Percentiles rank a stretch among this genome's conserved stretches.
phyloP scores from a whole-genome alignment of 192 early-diverging fungal genomes.

The Backusella tuberculispora region DNA sequence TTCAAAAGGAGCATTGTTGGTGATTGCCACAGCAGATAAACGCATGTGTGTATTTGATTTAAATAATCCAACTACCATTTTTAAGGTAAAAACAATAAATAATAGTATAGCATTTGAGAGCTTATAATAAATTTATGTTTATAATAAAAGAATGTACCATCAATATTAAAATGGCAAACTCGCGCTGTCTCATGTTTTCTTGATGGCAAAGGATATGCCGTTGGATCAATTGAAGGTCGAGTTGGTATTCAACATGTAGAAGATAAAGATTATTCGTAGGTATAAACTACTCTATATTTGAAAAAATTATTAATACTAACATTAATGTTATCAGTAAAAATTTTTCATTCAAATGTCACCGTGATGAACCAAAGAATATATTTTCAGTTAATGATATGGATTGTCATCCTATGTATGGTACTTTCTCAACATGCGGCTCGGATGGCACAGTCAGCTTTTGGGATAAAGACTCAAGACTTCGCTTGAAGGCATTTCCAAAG shows the following conservation, averaged over 20 bases:
- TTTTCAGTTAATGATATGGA: constrained; percentile 71
- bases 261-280: constrained; percentile 61
- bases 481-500: constrained; percentile 76
- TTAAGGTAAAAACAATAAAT: constrained; percentile 53
- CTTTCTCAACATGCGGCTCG: constrained; percentile 84
- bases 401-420: constrained; percentile 84
- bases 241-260: constrained; percentile 94
- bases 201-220: constrained; percentile 77
- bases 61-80: constrained; percentile 71
- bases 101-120: background rate
- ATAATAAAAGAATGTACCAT: constrained; percentile 35
- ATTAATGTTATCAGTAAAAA: constrained; percentile 49
- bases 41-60: constrained; percentile 81
- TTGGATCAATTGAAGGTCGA: constrained; percentile 94
- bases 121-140: background rate
- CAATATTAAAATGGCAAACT: constrained; percentile 85
- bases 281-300: background rate
- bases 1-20: constrained; percentile 73
- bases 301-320: background rate
- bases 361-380: constrained; percentile 64
- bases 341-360: constrained; percentile 95
- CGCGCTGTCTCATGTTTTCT: constrained; percentile 80
- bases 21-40: constrained; percentile 89
- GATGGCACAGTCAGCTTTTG: constrained; percentile 90
- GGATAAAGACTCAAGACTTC: constrained; percentile 91